Evolutionary conservation across 2,329 filamentous ascomycete species (phyloP).

Genomic region (Tolypocladium cylindrosporum): DNA sequence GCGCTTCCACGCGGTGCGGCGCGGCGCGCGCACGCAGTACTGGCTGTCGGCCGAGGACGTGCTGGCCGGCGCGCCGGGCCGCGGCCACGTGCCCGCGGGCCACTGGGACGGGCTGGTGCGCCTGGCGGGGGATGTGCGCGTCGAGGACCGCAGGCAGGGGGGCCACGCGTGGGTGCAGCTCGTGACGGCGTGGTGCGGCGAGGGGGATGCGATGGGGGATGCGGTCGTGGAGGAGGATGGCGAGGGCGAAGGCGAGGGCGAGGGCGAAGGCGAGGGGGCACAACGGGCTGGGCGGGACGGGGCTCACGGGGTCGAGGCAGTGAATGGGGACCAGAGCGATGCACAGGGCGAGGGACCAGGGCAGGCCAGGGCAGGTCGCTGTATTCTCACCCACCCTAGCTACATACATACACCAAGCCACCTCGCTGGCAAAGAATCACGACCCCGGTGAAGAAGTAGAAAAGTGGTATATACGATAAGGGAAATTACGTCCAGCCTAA

Average conservation of each 20-base stretch:
- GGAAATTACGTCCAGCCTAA: not conserved
- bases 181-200: slow-evolving; percentile 4
- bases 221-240: not conserved
- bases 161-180: slow-evolving; percentile 2
- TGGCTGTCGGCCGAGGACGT: slow-evolving; percentile 6
- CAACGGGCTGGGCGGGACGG: not conserved
- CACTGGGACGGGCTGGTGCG: slow-evolving; percentile 8
- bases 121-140: slow-evolving; percentile 2
- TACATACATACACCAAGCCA: not conserved
- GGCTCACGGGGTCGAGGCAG: not conserved
- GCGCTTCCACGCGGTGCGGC: not conserved
- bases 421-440: not conserved
- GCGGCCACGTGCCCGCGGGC: slow-evolving; percentile 2
- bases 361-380: not conserved
- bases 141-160: not conserved
- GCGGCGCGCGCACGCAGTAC: slow-evolving; percentile 4
- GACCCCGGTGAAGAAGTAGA: not conserved
- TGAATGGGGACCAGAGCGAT: not conserved
- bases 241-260: not conserved
- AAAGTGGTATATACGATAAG: not conserved
- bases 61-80: slow-evolving; percentile 4
- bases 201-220: too few species aligned
- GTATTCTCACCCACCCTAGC: not conserved
- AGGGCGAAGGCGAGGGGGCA: not conserved
- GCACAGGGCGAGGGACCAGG: not conserved